phyloP scores from a whole-genome alignment of 352 stramenopile species.

The Elongisporangium senticosum region DNA sequence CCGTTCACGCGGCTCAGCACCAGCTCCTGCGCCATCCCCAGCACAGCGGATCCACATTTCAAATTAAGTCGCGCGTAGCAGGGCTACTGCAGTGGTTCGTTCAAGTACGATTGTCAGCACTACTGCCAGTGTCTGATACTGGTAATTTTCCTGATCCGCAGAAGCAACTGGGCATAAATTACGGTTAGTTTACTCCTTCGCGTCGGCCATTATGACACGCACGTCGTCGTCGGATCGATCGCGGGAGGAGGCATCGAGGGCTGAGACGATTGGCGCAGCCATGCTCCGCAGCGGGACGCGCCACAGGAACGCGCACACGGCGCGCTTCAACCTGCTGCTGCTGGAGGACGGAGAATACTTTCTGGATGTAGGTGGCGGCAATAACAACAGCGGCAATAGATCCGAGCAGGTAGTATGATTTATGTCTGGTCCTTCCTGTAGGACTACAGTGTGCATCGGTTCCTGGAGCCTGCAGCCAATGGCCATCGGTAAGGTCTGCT shows the following conservation, averaged over 20 bases:
- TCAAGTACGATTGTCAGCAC: neutral
- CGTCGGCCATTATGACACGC: neutral
- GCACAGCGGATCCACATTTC: conserved; percentile 2
- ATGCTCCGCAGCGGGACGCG: conserved; percentile 23
- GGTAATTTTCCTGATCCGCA: neutral
- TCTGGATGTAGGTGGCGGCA: conserved; percentile 53
- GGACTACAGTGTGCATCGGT: conserved; percentile 65
- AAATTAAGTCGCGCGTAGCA: neutral
- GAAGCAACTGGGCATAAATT: neutral
- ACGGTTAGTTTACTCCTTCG: neutral
- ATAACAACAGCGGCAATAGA: neutral
- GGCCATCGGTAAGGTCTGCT: conserved; percentile 15
- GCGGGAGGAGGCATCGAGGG: neutral
- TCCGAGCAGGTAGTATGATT: neutral
- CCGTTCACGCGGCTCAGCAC: conserved; percentile 31
- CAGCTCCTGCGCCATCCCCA: conserved; percentile 8
- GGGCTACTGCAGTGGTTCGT: neutral
- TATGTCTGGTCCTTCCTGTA: conserved; percentile 14
- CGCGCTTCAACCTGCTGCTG: conserved; percentile 86
- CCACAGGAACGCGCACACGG: conserved; percentile 33
- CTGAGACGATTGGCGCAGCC: neutral
- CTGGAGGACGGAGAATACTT: conserved; percentile 92
- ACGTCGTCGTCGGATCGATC: neutral
- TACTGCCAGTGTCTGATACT: neutral
- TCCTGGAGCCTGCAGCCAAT: conserved; percentile 31